Conservation (phyloP, 345 rosid genomes). For the Rubroshorea leprosula region DNA sequence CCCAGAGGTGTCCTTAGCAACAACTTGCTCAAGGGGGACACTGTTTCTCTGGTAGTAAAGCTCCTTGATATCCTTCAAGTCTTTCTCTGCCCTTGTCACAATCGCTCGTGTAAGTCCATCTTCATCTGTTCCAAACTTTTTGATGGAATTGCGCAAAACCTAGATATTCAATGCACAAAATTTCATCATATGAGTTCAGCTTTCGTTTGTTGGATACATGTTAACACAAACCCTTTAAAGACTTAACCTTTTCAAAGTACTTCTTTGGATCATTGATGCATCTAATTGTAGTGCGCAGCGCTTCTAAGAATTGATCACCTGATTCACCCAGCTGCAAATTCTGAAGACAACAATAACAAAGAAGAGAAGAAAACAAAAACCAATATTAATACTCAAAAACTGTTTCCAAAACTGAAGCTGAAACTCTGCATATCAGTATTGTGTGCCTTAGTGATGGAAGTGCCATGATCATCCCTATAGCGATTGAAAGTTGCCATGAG, state of each 20-base stretch:
- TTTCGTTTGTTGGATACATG: not conserved
- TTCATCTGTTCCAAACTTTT: conserved; percentile 37
- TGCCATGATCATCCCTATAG: conserved; percentile 41
- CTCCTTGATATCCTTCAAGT: conserved; percentile 48
- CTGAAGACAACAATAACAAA: conserved; percentile 11
- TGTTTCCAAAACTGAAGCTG: not conserved
- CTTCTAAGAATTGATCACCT: conserved; percentile 12
- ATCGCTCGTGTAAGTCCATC: conserved; percentile 46
- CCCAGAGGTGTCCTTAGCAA: conserved; percentile 53
- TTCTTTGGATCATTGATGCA: conserved; percentile 43
- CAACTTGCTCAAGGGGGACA: conserved; percentile 37
- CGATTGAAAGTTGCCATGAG: conserved; percentile 55
- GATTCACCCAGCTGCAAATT: conserved; percentile 15
- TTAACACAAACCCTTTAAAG: not conserved
- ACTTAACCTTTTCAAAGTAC: conserved; percentile 53
- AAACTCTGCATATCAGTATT: not conserved
- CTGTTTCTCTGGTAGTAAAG: conserved; percentile 53
- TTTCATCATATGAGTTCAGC: not conserved
- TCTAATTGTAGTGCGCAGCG: conserved; percentile 31
- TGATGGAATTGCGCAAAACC: conserved; percentile 40
- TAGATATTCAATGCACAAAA: conserved; percentile 5
- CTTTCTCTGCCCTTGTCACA: conserved; percentile 54
- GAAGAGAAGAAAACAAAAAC: too few relatives aligned
- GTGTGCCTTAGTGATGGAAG: conserved; percentile 48
- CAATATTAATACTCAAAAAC: not conserved